phyloP scores from a whole-genome alignment of 2,329 filamentous ascomycete genomes.

The Colletotrichum liaoningense region DNA sequence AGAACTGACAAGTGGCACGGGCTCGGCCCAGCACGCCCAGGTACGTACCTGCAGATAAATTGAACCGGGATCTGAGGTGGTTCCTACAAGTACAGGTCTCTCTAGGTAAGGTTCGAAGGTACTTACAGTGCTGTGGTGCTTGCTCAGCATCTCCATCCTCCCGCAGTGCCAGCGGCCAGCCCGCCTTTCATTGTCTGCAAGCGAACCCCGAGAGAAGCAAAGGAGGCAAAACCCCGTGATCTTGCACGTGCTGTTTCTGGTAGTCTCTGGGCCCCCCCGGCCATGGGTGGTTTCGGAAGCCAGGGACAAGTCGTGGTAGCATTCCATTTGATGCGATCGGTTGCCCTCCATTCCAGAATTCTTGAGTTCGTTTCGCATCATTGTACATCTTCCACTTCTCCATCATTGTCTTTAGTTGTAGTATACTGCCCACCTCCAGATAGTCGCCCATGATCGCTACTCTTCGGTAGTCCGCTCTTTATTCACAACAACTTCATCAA shows the following conservation, averaged over 20 bases:
- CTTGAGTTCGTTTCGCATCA: constrained; percentile 31
- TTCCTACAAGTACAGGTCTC: too few relatives aligned
- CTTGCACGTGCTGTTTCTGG: constrained; percentile 21
- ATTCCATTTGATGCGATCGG: constrained; percentile 36
- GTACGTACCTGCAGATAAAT: not conserved
- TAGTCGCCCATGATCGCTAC: constrained; percentile 17
- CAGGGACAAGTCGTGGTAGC: constrained; percentile 33
- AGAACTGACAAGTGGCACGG: constrained; percentile 8
- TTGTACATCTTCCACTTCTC: constrained; percentile 28
- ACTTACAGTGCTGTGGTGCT: not conserved
- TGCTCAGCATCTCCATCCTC: not conserved
- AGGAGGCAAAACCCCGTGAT: constrained; percentile 29
- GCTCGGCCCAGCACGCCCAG: not conserved
- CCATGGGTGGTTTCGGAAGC: constrained; percentile 34
- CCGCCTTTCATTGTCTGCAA: not conserved
- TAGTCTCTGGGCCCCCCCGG: constrained; percentile 19
- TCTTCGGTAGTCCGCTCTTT: constrained; percentile 7
- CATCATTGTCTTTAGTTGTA: constrained; percentile 29
- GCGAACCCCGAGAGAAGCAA: constrained; percentile 13
- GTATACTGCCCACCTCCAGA: constrained; percentile 9
- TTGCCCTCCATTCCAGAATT: constrained; percentile 34
- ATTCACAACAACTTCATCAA: not conserved
- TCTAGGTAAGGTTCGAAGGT: too few relatives aligned
- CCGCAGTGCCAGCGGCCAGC: not conserved
- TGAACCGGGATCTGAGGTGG: not conserved